Base-by-base conservation (phyloP, 352 stramenopile genomes). In the Phytopythium sindhum region DNA sequence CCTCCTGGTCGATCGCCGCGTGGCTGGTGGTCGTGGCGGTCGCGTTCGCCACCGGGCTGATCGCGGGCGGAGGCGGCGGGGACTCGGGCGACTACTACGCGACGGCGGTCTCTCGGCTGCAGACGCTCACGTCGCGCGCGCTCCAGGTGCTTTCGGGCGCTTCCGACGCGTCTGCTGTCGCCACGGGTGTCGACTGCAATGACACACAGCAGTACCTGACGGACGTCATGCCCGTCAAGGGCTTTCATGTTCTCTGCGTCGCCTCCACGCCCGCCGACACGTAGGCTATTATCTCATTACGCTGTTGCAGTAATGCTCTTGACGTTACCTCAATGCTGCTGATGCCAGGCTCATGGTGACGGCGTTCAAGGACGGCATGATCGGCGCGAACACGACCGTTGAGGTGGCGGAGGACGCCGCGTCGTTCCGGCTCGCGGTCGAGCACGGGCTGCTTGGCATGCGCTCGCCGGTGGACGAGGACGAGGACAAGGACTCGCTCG, bases 171-270 rank as follows among this genome's bases (percentile, higher is more conserved):
- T 57, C 65, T 4, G 2, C 45, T 53, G 52, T 23, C 8, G 5
- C 37, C 15, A 17, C 8, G 44, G 61, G 42, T 31, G 68, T 89
- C 19, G 63, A 85, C 61, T 88, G 81, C 59, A 19, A 10, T 0
- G 37, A 61, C 3, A 75, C 79, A 8, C 62, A 77, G 2, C 59
- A 79, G 64, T 85, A 74, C 45, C 57, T 92, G 53, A 92, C 83
- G 10, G 73, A 86, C 31, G 74, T 74, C 17, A 73, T 75, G 45
- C 69, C 81, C 0, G 75, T 92, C 61, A 86, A 85, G 59, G 84
- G 84, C 19, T 90, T 90, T 61, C 81, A 92, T 60, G 81, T 92
- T 45, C 67, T 90, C 11, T 92, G 84, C 50, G 60, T 89, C 17
- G 64, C 81, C 37, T 74, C 74, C 56, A 77, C 73, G 21, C 55